Evolutionary conservation across 108 stramenopile species (phyloP), one percentile per base, ranked within the genome.

Genomic region (Discostella stelligeroides): DNA sequence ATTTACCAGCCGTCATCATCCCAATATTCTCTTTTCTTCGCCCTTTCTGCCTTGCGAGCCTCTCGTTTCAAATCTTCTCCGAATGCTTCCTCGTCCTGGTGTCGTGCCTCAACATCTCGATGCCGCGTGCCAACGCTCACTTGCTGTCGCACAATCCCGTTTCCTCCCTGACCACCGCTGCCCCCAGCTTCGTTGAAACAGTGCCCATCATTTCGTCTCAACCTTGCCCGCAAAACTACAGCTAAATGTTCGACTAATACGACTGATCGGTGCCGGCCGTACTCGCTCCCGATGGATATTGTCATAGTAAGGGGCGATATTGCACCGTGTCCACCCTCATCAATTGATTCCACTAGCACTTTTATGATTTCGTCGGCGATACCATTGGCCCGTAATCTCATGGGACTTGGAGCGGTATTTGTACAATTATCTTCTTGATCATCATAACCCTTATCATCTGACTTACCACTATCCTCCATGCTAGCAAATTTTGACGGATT

Each of bases 201-300:
- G 25, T 37, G 48, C n/a, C 79, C 79, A 70, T 80, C 79, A 37
- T 80, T 80, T 0, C 79, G 53, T 43, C 79, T 49, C 50, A 80
- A 54, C 41, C 79, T 57, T 27, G 79, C 66, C 20, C 72, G 55
- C 49, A 80, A 11, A 42, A 80, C 46, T 30, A 73, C 67, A n/a
- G 72, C 79, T 37, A 80, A 47, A 53, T 80, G 79, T 47, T 80
- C 79, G 24, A 73, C 79, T 29, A 84, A 68, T 7, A 90, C 86
- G n/a, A 94, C 93, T 9, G 85, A 72, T 64, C 93, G 70, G 63
- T 94, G 93, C n/a, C 85, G 68, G 6, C 93, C 93, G 61, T 70
- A 72, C 48, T 90, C 86, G 42, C 82, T 84, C 5, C 87, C 93
- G 23, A 94, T 67, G 15, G 76, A 80, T 10, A 94, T 81, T 10